A percentile compares a stretch with the other conserved stretches of the same genome.
phyloP scores from a whole-genome alignment of 495 filamentous ascomycete genomes.

The Trichoderma parareesei region DNA sequence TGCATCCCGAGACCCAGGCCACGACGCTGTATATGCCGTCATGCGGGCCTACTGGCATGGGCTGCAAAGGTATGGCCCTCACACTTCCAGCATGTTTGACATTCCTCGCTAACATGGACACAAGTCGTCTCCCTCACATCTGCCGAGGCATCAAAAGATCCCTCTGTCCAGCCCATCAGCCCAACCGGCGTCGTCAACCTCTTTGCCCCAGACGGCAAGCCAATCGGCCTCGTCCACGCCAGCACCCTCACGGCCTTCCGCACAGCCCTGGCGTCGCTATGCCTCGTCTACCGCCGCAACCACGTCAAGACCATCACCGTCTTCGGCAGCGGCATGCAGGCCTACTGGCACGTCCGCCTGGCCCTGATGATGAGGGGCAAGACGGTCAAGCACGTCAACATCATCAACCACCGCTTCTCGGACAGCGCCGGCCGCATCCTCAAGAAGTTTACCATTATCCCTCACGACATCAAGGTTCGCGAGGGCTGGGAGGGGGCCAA shows the following conservation, averaged over 20 bases:
- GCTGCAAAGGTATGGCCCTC: constrained; percentile 37
- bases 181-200: constrained; percentile 75
- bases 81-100: not conserved
- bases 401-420: constrained; percentile 60
- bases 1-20: constrained; percentile 54
- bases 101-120: constrained; percentile 4
- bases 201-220: constrained; percentile 53
- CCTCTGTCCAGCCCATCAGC: constrained; percentile 36
- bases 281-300: constrained; percentile 63
- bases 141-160: constrained; percentile 16
- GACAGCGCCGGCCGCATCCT: constrained; percentile 50
- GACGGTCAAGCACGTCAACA: constrained; percentile 68
- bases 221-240: constrained; percentile 75
- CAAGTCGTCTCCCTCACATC: constrained; percentile 33
- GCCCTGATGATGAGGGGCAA: constrained; percentile 62
- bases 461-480: constrained; percentile 40
- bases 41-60: constrained; percentile 37
- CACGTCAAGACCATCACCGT: constrained; percentile 65
- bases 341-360: constrained; percentile 87
- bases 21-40: constrained; percentile 94
- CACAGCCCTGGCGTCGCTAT: constrained; percentile 73
- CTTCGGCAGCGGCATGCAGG: constrained; percentile 87
- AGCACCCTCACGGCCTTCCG: constrained; percentile 86
- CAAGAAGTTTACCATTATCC: constrained; percentile 46
- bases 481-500: constrained; percentile 51